Evolutionary conservation across 768 basidiomycete genomes (phyloP), one percentile per base, ranked within the genome.

Genomic region (Lentinula edodes): DNA sequence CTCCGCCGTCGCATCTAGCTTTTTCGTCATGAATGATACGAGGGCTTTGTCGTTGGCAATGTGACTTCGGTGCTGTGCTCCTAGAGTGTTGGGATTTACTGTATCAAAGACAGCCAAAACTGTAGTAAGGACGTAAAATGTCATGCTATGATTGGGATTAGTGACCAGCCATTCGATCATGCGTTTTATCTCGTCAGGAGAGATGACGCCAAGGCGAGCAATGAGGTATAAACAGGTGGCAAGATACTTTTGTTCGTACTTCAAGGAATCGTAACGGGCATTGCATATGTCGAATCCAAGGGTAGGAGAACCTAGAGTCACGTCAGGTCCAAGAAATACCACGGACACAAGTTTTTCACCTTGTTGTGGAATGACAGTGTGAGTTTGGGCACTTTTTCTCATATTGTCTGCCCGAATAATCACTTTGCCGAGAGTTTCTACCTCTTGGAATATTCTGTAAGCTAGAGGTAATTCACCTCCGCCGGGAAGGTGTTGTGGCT

Each of bases 101-200:
- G 84, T 76, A 67, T 93, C 88, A 64, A 95, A 83, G 7, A 85
- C 80, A 34, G 82, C 78, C 54, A 93, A 80, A 57, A 87, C 71
- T 13, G 88, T 72, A 12, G 85, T 79, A 56, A 95, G 80, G 58
- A 91, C 66, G 70, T 92, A 90, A 71, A 81, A 84, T 0, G 83
- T 81, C 75, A 90, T 83, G 18, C 85, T 71, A 63, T 92, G 88
- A 54, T 83, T 83, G n/a, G 86, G 79, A 64, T 86, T 83, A 23
- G 73, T 71, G 16, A 82, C 76, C 7, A 93, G 78, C 88, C 92
- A 91, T 54, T 90, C 85, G n/a, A 90, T 74, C 32, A 89, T 73
- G 46, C 72, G 73, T 66, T 83, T 83, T 28, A 93, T 71, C 64
- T 93, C 91, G 60, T 72, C 74, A 0, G 84, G 75, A 1, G 80